Percentiles rank a stretch among this genome's conserved stretches.
Conservation (phyloP, 805 yeast genomes). For the Pichia phayaonensis region DNA sequence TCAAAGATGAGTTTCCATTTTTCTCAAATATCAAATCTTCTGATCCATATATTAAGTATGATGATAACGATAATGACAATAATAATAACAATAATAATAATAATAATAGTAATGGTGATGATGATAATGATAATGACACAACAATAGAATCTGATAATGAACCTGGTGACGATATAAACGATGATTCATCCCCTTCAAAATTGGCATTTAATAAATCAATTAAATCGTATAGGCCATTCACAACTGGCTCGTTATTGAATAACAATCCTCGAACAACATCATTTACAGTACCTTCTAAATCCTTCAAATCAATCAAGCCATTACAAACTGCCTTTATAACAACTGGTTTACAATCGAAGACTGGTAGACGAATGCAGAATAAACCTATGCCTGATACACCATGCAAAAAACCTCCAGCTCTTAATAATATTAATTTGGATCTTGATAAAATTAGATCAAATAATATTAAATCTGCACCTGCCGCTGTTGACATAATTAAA, state of each 20-base stretch:
- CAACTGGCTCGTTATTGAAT: slow-evolving; percentile 2
- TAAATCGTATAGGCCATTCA: slow-evolving; percentile 5
- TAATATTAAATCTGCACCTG: slow-evolving; percentile 4
- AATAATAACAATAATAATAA: not conserved
- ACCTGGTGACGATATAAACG: slow-evolving; percentile 4
- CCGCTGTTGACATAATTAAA: not conserved
- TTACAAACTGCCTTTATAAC: slow-evolving; percentile 78
- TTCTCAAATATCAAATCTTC: not conserved
- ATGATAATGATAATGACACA: not conserved
- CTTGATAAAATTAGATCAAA: slow-evolving; percentile 6
- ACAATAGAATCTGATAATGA: slow-evolving; percentile 11
- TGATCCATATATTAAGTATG: not conserved
- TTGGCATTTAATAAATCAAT: slow-evolving; percentile 1
- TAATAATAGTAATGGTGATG: not conserved
- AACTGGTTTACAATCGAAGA: slow-evolving; percentile 59
- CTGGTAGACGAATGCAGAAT: slow-evolving; percentile 32
- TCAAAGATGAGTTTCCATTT: not conserved
- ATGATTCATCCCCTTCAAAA: slow-evolving; percentile 10
- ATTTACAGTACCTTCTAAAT: slow-evolving; percentile 36
- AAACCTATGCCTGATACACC: slow-evolving; percentile 57
- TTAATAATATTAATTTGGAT: slow-evolving; percentile 16
- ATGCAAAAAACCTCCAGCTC: slow-evolving; percentile 39
- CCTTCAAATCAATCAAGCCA: slow-evolving; percentile 70
- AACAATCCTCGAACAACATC: slow-evolving; percentile 18
- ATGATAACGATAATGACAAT: not conserved